phyloP scores from a whole-genome alignment of 164 flowering plant genomes.

The Kalanchoe fedtschenkoi region DNA sequence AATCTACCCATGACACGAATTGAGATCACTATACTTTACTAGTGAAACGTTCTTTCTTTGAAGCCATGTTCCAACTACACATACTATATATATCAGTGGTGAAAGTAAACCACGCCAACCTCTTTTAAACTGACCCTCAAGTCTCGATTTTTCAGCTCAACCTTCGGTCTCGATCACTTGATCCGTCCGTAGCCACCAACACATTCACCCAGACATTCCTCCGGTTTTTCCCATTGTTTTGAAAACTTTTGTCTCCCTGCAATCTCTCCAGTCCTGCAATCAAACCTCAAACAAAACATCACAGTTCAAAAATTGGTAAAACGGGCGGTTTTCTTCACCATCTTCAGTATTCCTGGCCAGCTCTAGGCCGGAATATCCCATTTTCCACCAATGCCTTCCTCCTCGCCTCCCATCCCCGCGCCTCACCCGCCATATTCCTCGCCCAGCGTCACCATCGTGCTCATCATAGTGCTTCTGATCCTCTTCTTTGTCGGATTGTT shows the following conservation, averaged over 20 bases:
- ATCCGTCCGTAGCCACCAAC: background rate
- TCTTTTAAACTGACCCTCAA: background rate
- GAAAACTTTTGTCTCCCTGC: background rate
- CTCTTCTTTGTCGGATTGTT: constrained; percentile 56
- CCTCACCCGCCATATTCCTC: constrained; percentile 10
- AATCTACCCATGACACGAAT: no score
- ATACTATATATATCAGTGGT: background rate
- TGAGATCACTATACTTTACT: no score
- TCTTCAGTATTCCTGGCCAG: background rate
- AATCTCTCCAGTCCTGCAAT: background rate
- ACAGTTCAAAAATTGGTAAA: background rate
- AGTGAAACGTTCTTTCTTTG: no score
- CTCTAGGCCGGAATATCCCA: constrained; percentile 4
- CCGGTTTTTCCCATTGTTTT: background rate
- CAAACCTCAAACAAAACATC: background rate
- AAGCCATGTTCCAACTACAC: no score
- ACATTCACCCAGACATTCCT: background rate
- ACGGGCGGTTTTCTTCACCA: background rate
- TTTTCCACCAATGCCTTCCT: background rate
- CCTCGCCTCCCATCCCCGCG: background rate
- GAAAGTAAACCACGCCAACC: background rate
- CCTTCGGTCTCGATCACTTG: background rate
- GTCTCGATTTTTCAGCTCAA: background rate
- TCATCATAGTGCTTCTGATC: constrained; percentile 38
- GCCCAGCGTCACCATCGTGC: constrained; percentile 29